Evolutionary conservation across 306 rosid species (phyloP), one percentile per base, ranked within the genome.

Genomic region (Crataegus laevigata): DNA sequence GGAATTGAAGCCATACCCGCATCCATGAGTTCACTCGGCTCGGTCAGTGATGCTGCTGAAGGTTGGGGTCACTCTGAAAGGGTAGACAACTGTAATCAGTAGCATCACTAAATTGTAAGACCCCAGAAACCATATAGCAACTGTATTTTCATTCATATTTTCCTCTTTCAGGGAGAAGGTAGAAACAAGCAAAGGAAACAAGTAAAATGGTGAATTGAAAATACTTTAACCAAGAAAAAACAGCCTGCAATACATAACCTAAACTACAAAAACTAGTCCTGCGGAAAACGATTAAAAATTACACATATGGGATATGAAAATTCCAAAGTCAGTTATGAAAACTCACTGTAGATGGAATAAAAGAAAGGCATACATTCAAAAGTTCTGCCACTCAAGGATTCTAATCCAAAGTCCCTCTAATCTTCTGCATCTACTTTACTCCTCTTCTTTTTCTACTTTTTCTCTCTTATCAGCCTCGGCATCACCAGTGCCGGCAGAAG

Each of bases 381-480:
- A 29, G 75, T 68, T 74, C 63, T 47, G 15, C 60, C 40, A 26
- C 66, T 66, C 18, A 26, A 65, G 68, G 60, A 59, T 34, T 38
- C 72, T 38, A 79, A 42, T 28, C 54, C 79, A 45, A 55, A 70
- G 11, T 72, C 67, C 9, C 26, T 58, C 80, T 84, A 89, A 36
- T 81, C 85, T 36, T 82, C 88, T 0, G 80, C 87, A 38, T 82
- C 89, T 79, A 85, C 79, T 71, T 78, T 81, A 76, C 79, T 86
- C 81, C 82, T 88, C 75, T 84, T 88, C 72, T 86, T 83, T 79
- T 87, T 83, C 78, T 90, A 86, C 79, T 76, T 86, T 84, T 91
- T 91, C 74, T 88, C 91, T 91, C 76, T 54, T 69, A 57, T 81
- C 88, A 57, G 79, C 85, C 72, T 78, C 83, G 12, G 67, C 82